Conservation (phyloP, 345 rosid species). For the Noccaea caerulescens region DNA sequence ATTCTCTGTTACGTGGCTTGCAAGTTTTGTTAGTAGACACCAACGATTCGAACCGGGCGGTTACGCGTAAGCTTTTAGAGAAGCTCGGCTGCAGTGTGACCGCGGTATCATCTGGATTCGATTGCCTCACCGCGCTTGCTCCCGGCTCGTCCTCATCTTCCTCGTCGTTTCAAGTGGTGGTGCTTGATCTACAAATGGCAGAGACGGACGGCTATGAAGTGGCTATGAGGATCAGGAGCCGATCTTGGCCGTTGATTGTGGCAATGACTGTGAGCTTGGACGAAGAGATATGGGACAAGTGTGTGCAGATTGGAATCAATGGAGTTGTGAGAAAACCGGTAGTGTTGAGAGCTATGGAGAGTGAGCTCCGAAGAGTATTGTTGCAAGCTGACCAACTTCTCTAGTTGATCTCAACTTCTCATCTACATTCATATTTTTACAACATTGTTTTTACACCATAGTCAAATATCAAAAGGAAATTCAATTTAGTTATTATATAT, state of each 20-base stretch:
- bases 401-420: constrained; percentile 21
- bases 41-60: constrained; percentile 73
- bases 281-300: constrained; percentile 65
- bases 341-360: constrained; percentile 62
- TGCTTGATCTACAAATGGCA: constrained; percentile 79
- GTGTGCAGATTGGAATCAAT: constrained; percentile 71
- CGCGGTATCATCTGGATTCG: constrained; percentile 71
- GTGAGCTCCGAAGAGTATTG: constrained; percentile 72
- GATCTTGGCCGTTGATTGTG: constrained; percentile 69
- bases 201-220: constrained; percentile 88
- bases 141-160: constrained; percentile 50
- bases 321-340: constrained; percentile 84
- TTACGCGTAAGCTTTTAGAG: constrained; percentile 76
- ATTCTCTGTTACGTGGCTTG: constrained; percentile 67
- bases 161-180: constrained; percentile 53
- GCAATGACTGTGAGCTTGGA: constrained; percentile 64
- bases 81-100: constrained; percentile 84
- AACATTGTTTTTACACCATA: constrained; percentile 32
- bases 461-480: constrained; percentile 8
- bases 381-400: constrained; percentile 56
- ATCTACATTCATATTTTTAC: constrained; percentile 10
- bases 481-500: constrained; percentile 19
- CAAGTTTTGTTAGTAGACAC: constrained; percentile 76
- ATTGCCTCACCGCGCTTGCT: constrained; percentile 64
- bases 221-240: constrained; percentile 71